Evolutionary conservation across 345 rosid genomes (phyloP), one percentile per base, ranked within the genome.

Genomic region (Brassica juncea): DNA sequence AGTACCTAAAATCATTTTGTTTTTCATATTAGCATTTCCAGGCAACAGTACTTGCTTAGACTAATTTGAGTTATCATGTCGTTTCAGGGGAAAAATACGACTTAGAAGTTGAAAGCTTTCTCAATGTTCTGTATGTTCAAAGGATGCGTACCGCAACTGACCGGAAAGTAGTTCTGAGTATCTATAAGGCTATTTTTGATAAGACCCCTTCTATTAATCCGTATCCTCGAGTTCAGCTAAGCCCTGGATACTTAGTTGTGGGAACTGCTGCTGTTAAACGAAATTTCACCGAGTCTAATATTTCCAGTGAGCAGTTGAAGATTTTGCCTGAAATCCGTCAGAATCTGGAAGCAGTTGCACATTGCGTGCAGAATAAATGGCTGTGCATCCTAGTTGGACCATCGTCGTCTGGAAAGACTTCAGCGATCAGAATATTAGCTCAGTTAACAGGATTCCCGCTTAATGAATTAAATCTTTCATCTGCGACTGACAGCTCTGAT

Each of bases 401-500:
- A 68, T 73, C 95, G 12, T 94, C 98, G 42, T 92, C 94, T 58
- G 97, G 97, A 79, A 94, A 94, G 88, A 94, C 99, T 67, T 94
- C 98, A 6, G 80, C 89, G 87, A 84, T 94, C 81, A 86, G 96
- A 81, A 82, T 90, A 68, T 86, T 94, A 58, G 92, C 97, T 72
- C 88, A 88, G 70, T 91, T 94, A 68, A 87, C 92, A 34, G 97
- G 99, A 63, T 92, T 88, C 68, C 77, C 81, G 27, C 87, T 94
- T 34, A 87, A 91, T 71, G 99, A 94, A 80, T 34, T 94, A 70
- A 90, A 86, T 85, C 97, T 94, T 78, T 92, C 99, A 31, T 84
- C 98, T 72, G 89, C 94, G 12, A 89, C 99, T 62, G 99, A 94
- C 82, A 92, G 92, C 71, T 94, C 98, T 60, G 99, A 94, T 74